Base-by-base conservation (phyloP, 371 early-diverging fungal genomes). In the Apophysomyces trapeziformis region DNA sequence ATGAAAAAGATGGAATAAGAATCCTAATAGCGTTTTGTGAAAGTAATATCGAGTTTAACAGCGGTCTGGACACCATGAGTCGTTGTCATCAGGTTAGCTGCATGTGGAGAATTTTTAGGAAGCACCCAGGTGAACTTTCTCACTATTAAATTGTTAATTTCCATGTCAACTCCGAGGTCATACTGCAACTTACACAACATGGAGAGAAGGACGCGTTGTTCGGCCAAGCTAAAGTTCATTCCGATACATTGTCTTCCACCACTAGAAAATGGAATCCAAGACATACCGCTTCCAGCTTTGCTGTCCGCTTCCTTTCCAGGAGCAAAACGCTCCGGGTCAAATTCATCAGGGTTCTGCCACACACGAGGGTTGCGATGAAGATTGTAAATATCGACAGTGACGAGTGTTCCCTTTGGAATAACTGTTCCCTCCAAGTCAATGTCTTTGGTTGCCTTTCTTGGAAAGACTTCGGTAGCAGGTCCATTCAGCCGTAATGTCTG, bases 221-320 rank as follows among this genome's bases (percentile, higher is more conserved):
- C 75, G 5, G 71, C 67, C 46, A 68, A 39, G 21, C 54, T 58
- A 38, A 75, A 75, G 50, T 67, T 71, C 58, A 63, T 80, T 32
- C 85, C 86, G 47, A 84, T 77, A 57, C 87, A 87, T 64, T 80
- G 72, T 57, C 86, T 45, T 41, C 57, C 4, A 16, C 72, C 72
- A 38, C 63, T 65, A 1, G 66, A 60, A 32, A 69, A 72, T 16
- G 67, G 62, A 13, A 73, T 11, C 67, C 67, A 69, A 11, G 54
- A 46, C 36, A 64, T 13, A 7, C 64, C 64, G 38, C 37, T n/a
- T 7, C 45, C 13, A 2, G 38, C n/a, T 12, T 57, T 60, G 43
- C 14, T 60, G 14, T 61, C 63, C 9, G 45, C 39, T 21, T 74
- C 71, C 7, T 44, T 60, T 1, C 64, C 67, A 9, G 62, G 60